Evolutionary conservation across 1,284 basidiomycete species (phyloP).

Genomic region (Trametes pubescens): DNA sequence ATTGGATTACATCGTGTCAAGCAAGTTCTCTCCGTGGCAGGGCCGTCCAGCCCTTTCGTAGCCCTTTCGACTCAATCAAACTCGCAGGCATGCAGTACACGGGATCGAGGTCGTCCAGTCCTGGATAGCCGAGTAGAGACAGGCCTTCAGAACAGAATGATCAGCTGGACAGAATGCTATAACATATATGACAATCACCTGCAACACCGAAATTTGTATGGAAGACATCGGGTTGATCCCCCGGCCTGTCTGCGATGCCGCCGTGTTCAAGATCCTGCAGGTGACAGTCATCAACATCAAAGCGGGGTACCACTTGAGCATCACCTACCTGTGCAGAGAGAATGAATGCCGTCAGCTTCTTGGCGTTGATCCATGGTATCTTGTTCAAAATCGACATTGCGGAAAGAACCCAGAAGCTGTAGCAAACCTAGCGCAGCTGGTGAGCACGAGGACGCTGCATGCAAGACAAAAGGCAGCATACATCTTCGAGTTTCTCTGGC

Average conservation of each 20-base stretch:
- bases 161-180: too few species aligned
- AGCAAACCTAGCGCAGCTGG: constrained; percentile 78
- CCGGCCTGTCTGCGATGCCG: constrained; percentile 94
- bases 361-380: constrained; percentile 89
- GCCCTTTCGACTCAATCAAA: constrained; percentile 73
- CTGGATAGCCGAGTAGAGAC: constrained; percentile 90
- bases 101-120: constrained; percentile 86
- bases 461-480: constrained; percentile 47
- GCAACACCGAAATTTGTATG: constrained; percentile 95
- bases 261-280: constrained; percentile 87
- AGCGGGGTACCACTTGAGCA: not conserved
- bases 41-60: constrained; percentile 75
- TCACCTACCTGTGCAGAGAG: constrained; percentile 82
- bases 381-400: constrained; percentile 87
- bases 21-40: constrained; percentile 46
- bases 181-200: constrained; percentile 54
- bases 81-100: constrained; percentile 95
- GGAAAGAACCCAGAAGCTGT: constrained; percentile 97
- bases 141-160: constrained; percentile 63
- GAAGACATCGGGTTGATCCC: constrained; percentile 95
- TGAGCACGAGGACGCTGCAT: constrained; percentile 4
- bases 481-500: constrained; percentile 98
- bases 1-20: constrained; percentile 6
- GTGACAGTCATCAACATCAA: not conserved
- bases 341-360: constrained; percentile 87